Evolutionary conservation across 2,329 filamentous ascomycete genomes (phyloP), one percentile per base, ranked within the genome.

Genomic region (Arthroderma sp.): DNA sequence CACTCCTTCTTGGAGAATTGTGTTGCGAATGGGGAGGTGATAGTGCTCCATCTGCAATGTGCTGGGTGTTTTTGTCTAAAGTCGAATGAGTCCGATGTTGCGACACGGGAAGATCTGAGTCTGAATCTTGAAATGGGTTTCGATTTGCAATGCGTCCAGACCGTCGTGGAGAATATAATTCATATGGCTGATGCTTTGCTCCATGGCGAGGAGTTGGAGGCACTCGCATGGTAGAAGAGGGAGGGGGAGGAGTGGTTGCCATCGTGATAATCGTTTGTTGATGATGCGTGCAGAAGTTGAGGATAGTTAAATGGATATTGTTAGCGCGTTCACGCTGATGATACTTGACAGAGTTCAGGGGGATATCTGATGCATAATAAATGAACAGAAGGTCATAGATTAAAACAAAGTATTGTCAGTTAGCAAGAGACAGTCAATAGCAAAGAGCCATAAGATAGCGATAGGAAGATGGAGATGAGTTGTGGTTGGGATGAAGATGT

Each of bases 151-250:
- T 40, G 50, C 67, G 61, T 34, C 62, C 56, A 10, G 65, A 68
- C 40, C 60, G 58, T 36, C 67, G 59, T 30, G 63, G 63, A 6
- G 61, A 54, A 53, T 66, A 64, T 22, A 62, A 63, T 37, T 62
- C 61, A 50, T 61, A 65, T 31, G 56, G 50, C 51, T 70, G 65
- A 52, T 69, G 67, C 46, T 58, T 60, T 46, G 66, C 54, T 38
- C 68, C 69, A 59, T 69, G 65, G 45, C 61, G 63, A 41, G 69
- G 69, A 47, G 68, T 67, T 36, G 59, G 56, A 38, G 69, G 69
- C 40, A 63, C 63, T n/a, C 62, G 56, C 44, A 66, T 51, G 28
- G 51, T 53, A 31, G 60, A 58, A 33, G 60, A 59, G 32, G 62
- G 58, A n/a, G 68, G 68, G 32, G 41, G 41, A 45, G 68, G 68